A percentile compares a stretch with the other conserved stretches of the same genome.
These are phyloP conservation scores for Fraxinus excelsior DNA, from an alignment of 257 asterid genomes.

Conservation along the genomic window DNA sequence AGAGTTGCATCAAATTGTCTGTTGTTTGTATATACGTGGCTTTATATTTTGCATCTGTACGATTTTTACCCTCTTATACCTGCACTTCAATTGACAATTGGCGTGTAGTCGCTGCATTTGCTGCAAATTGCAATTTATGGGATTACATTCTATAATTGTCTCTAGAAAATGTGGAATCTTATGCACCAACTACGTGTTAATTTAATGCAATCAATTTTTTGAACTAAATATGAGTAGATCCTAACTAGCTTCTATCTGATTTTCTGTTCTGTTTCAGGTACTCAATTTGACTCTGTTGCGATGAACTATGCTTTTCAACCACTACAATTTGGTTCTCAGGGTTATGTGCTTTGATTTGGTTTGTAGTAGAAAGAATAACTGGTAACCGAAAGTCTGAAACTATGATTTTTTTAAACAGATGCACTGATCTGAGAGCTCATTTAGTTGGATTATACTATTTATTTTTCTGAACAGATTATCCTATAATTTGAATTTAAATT, in stretches of 20 bases:
- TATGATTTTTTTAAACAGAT: not conserved
- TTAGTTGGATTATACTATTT: not conserved
- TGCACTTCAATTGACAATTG: not conserved
- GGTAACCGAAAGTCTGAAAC: slow-evolving; percentile 10
- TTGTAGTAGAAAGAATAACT: slow-evolving; percentile 8
- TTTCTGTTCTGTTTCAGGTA: slow-evolving; percentile 25
- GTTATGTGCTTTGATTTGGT: slow-evolving; percentile 11
- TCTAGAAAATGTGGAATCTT: slow-evolving; percentile 1
- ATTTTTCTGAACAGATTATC: slow-evolving; percentile 10
- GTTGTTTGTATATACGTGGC: not conserved
- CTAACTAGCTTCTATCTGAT: slow-evolving; percentile 4
- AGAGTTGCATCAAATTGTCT: not conserved
- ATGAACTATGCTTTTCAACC: slow-evolving; percentile 8
- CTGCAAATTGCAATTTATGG: not conserved
- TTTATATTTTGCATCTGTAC: not conserved
- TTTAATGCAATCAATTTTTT: not conserved
- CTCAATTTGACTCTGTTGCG: slow-evolving; percentile 11
- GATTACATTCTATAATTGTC: not conserved
- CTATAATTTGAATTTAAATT: slow-evolving; percentile 11
- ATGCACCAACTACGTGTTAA: not conserved
- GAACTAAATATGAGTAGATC: not conserved
- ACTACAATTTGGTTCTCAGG: slow-evolving; percentile 12
- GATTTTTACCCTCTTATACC: not conserved
- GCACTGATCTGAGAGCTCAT: not conserved
- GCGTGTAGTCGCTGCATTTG: not conserved